Evolutionary conservation across 1,284 basidiomycete species (phyloP).

Genomic region (Mycosarcoma mackinlayi): DNA sequence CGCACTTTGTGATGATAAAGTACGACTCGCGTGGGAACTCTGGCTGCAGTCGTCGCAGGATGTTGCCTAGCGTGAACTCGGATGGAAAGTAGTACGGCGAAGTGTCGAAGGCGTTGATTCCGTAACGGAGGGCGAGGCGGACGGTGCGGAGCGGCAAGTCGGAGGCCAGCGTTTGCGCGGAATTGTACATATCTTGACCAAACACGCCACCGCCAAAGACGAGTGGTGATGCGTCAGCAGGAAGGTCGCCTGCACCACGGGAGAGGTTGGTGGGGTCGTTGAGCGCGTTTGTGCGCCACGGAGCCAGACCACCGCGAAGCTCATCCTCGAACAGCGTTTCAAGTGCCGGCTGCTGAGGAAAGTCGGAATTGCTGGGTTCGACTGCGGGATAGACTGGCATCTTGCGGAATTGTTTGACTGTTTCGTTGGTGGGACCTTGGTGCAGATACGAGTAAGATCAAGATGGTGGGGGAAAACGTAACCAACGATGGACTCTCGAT

Average conservation of each 20-base stretch:
- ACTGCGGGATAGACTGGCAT: slow-evolving; percentile 52
- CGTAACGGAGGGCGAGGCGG: slow-evolving; percentile 78
- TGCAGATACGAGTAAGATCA: background rate
- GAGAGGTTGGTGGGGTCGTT: slow-evolving; percentile 22
- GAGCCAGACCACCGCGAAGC: slow-evolving; percentile 36
- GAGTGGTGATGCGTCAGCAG: slow-evolving; percentile 50
- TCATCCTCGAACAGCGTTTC: slow-evolving; percentile 32
- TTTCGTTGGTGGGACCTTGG: background rate
- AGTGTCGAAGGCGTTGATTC: slow-evolving; percentile 88
- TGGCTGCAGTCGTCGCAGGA: slow-evolving; percentile 68
- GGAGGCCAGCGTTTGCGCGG: slow-evolving; percentile 40
- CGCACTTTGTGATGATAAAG: slow-evolving; percentile 82
- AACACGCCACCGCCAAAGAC: slow-evolving; percentile 64
- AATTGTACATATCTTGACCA: slow-evolving; percentile 64
- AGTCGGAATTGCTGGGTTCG: slow-evolving; percentile 42
- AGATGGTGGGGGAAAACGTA: no score
- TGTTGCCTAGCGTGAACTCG: slow-evolving; percentile 82
- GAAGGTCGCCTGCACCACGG: slow-evolving; percentile 13
- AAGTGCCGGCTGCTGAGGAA: slow-evolving; percentile 37
- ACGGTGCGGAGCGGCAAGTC: slow-evolving; percentile 68
- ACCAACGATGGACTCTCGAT: no score
- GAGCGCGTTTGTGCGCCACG: slow-evolving; percentile 31
- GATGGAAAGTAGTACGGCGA: slow-evolving; percentile 86
- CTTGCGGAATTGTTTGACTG: background rate
- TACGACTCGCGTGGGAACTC: slow-evolving; percentile 69